Percentiles rank a stretch among this genome's conserved stretches.
phyloP scores from a whole-genome alignment of 768 basidiomycete species.

The Harrya chromipes region DNA sequence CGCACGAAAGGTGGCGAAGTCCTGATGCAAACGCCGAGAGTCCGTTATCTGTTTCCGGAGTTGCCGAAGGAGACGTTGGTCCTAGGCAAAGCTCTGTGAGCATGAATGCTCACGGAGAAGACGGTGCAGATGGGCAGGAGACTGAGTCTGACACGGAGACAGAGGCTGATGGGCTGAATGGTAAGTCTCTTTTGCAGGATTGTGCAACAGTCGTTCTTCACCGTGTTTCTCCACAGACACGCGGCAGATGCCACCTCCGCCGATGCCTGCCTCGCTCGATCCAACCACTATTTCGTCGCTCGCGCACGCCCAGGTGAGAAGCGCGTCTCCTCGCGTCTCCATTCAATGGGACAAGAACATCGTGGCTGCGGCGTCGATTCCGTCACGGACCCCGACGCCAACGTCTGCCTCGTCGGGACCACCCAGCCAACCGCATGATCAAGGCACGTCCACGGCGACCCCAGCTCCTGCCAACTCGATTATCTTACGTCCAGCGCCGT shows the following conservation, averaged over 20 bases:
- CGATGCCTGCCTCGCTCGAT: conserved; percentile 44
- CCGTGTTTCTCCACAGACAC: conserved; percentile 28
- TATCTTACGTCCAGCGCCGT: not conserved
- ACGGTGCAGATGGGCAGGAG: conserved; percentile 24
- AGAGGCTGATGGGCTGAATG: conserved; percentile 23
- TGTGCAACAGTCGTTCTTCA: not conserved
- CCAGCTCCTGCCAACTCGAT: not conserved
- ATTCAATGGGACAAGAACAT: conserved; percentile 15
- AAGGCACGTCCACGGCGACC: not conserved
- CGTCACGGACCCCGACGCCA: conserved; percentile 6
- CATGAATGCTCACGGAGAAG: conserved; percentile 9
- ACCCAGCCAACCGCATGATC: conserved; percentile 7
- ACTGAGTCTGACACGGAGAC: conserved; percentile 34
- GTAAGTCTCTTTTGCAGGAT: conserved; percentile 11
- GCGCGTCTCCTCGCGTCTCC: conserved; percentile 19
- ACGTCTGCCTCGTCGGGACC: conserved; percentile 1
- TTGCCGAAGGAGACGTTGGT: not conserved
- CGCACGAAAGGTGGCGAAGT: conserved; percentile 23
- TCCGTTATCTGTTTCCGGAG: conserved; percentile 12
- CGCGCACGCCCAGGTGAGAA: conserved; percentile 16
- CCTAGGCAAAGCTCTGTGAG: not conserved
- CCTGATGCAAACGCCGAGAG: conserved; percentile 20
- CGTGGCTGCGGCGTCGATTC: conserved; percentile 11
- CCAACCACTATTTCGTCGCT: conserved; percentile 37
- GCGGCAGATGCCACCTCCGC: conserved; percentile 49